A percentile compares a stretch with the other conserved stretches of the same genome.
These are phyloP conservation scores for Onygenales sp. DNA, from an alignment of 2,329 filamentous ascomycete species.

Conservation along the genomic window DNA sequence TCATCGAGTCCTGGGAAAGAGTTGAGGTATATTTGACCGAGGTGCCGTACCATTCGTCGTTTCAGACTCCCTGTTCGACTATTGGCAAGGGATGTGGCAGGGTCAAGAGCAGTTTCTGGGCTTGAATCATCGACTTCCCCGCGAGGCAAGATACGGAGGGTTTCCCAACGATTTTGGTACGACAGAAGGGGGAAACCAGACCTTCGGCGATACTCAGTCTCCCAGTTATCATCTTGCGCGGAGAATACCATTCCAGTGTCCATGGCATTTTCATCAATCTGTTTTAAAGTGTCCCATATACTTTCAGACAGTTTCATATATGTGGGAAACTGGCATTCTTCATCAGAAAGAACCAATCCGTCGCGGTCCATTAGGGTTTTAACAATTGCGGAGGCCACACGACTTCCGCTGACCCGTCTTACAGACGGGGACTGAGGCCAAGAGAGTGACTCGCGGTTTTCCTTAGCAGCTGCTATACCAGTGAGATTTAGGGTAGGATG, in stretches of 20 bases:
- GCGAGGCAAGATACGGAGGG: neutral
- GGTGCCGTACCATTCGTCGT: neutral
- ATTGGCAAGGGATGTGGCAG: no score
- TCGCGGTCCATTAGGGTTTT: slow-evolving; percentile 1
- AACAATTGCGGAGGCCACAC: slow-evolving; percentile 10
- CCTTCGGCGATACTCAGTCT: neutral
- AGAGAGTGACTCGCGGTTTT: slow-evolving; percentile 1
- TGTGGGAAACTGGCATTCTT: neutral
- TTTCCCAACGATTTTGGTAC: neutral
- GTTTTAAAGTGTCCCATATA: neutral
- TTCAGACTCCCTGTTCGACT: neutral
- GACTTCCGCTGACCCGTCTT: slow-evolving; percentile 8
- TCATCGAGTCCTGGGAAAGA: neutral
- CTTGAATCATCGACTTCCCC: neutral
- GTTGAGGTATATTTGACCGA: neutral
- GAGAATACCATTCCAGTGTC: neutral
- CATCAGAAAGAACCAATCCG: no score
- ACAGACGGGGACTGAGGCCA: slow-evolving; percentile 7
- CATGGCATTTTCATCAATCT: neutral
- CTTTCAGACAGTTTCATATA: neutral
- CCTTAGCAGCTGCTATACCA: neutral
- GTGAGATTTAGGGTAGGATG: neutral
- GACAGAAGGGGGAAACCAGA: neutral
- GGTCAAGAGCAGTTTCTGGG: neutral
- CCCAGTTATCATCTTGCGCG: neutral